Base-by-base conservation (phyloP, 2,329 filamentous ascomycete genomes). In the Chrysoporthe puriensis region DNA sequence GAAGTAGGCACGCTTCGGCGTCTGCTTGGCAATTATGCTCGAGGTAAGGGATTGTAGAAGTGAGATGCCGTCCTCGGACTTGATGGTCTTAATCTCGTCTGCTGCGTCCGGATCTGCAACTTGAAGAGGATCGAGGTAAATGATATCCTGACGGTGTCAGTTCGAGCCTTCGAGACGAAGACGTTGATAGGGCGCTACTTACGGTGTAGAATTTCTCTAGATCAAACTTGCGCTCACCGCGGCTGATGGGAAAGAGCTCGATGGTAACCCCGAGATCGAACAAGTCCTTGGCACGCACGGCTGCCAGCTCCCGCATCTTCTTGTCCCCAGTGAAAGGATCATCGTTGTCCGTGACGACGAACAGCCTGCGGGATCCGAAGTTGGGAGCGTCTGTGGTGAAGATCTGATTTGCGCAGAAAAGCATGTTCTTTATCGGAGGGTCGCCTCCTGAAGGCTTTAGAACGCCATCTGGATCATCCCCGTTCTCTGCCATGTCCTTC, bases 341-440 rank as follows among this genome's bases (percentile, higher is more conserved):
- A 76, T 98, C 96, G 71, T 97, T 93, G 77, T 98, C 94, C 0
- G 96, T 98, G 66, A 99, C 93, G 71, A 99, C 88, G 79, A 99
- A 99, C n/a, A 99, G 81, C 44, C 96, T 88, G 69, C 95, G 86
- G 6, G 95, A 98, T 4, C 93, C 91, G 77, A 98, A 98, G 75
- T 97, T 98, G 21, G 96, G 90, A 0, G 96, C 94, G 77, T 92
- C 97, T 3, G 93, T 97, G 1, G 94, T 97, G 76, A 99, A 97
- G 63, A 98, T 92, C 75, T 97, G 94, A 72, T 98, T 98, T 48
- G 94, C 95, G 73, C 94, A 97, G 76, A 97, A 97, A 1, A 99
- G 84, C 2, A 99, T 86, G 73, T 94, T 97, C 11, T 92, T 88
- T 90, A 99, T 97, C 44, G 90, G 89, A 0, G 91, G 89, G 1